Percentiles rank a stretch among this genome's conserved stretches.
Conservation (phyloP, 1,139 yeast genomes). For the Lipomyces yarrowii region DNA sequence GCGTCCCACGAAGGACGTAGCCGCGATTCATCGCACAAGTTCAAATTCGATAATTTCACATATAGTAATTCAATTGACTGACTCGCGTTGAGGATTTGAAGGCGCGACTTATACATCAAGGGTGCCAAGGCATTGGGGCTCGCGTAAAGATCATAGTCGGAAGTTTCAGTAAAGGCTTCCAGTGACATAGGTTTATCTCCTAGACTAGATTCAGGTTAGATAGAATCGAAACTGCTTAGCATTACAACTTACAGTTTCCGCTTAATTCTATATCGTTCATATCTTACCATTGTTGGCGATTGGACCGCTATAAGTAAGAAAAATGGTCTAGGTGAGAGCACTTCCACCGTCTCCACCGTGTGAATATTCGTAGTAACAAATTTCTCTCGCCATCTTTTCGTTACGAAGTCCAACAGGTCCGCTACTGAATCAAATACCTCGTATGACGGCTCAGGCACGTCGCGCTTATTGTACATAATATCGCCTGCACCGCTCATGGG, state of each 20-base stretch:
- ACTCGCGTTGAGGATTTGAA: constrained; percentile 65
- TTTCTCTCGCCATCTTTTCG: constrained; percentile 66
- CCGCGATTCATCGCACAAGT: constrained; percentile 60
- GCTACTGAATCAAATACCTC: constrained; percentile 45
- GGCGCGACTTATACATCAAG: constrained; percentile 59
- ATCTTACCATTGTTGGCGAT: constrained; percentile 18
- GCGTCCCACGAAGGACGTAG: constrained; percentile 95
- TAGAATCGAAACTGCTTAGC: neutral
- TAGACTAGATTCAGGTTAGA: neutral
- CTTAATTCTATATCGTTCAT: constrained; percentile 10
- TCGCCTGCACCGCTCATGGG: neutral
- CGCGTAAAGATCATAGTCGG: constrained; percentile 51
- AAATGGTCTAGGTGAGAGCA: constrained; percentile 74
- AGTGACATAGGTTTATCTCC: constrained; percentile 23
- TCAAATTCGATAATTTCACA: constrained; percentile 55
- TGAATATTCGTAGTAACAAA: constrained; percentile 62
- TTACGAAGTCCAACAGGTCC: constrained; percentile 62
- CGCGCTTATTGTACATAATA: neutral
- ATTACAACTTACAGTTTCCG: neutral
- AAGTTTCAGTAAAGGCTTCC: constrained; percentile 49
- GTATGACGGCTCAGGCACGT: neutral
- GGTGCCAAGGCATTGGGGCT: constrained; percentile 45
- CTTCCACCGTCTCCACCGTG: constrained; percentile 50
- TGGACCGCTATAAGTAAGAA: constrained; percentile 21
- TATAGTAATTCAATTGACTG: constrained; percentile 53